Evolutionary conservation across 352 stramenopile genomes (phyloP).

Genomic region (Halophytophthora polymorphica): DNA sequence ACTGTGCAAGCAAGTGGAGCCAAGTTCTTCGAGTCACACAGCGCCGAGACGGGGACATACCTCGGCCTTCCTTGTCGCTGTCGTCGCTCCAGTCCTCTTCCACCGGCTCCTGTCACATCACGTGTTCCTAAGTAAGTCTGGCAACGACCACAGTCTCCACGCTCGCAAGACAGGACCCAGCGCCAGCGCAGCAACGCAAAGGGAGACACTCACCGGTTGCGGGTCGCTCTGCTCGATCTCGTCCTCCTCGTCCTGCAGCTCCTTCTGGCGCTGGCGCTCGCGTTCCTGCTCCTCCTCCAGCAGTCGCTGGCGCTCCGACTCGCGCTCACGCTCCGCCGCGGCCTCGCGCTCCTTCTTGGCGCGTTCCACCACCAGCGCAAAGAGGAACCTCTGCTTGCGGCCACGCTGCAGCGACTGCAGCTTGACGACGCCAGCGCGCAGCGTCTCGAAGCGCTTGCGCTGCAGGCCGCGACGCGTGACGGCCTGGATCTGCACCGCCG

Average conservation of each 20-base stretch:
- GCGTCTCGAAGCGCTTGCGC: slow-evolving; percentile 38
- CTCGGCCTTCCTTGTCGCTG: slow-evolving; percentile 55
- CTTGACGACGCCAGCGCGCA: slow-evolving; percentile 48
- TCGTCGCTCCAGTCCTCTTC: slow-evolving; percentile 80
- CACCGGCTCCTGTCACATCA: slow-evolving; percentile 71
- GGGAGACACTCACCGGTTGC: slow-evolving; percentile 56
- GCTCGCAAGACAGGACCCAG: background rate
- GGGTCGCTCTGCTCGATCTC: slow-evolving; percentile 41
- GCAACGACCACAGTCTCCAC: background rate
- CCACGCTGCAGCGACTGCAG: slow-evolving; percentile 53
- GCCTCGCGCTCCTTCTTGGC: slow-evolving; percentile 35
- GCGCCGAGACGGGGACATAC: too few species aligned
- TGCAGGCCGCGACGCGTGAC: slow-evolving; percentile 36
- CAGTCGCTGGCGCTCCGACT: too few species aligned
- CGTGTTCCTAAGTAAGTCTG: slow-evolving; percentile 52
- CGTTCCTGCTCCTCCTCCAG: slow-evolving; percentile 28
- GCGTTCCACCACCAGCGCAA: slow-evolving; percentile 41
- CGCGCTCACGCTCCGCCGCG: slow-evolving; percentile 37
- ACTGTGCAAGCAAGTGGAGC: too few species aligned
- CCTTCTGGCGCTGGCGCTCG: slow-evolving; percentile 33
- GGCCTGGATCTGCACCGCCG: slow-evolving; percentile 52
- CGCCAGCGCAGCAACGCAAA: slow-evolving; percentile 1
- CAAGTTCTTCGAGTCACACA: too few species aligned
- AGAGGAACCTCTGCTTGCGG: slow-evolving; percentile 60
- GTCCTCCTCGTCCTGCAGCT: slow-evolving; percentile 35